A percentile compares a stretch with the other conserved stretches of the same genome.
These are phyloP conservation scores for Agrostemma githago DNA, from an alignment of 148 eudicot species.

Conservation along the genomic window DNA sequence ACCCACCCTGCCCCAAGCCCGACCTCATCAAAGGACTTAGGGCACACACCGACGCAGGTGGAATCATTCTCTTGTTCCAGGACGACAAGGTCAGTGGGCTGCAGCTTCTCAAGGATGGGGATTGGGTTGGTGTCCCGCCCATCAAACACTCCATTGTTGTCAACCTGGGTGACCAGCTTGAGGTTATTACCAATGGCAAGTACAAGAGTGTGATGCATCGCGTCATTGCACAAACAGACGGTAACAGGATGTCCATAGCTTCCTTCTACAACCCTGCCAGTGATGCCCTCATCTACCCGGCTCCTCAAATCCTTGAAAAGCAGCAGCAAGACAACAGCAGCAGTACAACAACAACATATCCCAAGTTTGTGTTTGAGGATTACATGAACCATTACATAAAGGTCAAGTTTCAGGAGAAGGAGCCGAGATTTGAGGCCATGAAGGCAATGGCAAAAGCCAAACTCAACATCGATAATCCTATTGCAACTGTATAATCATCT, in stretches of 20 bases:
- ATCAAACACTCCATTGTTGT: constrained; percentile 81
- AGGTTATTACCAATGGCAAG: constrained; percentile 90
- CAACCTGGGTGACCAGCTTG: constrained; percentile 91
- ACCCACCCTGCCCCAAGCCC: constrained; percentile 90
- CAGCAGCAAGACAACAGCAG: neutral
- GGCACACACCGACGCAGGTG: constrained; percentile 96
- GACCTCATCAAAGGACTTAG: constrained; percentile 85
- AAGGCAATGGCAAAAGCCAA: constrained; percentile 41
- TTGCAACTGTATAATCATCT: constrained; percentile 39
- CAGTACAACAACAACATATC: constrained; percentile 29
- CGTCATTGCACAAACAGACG: constrained; percentile 74
- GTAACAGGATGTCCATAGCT: constrained; percentile 82
- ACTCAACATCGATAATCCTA: constrained; percentile 36
- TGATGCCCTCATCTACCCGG: constrained; percentile 85
- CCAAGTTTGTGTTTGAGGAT: constrained; percentile 88
- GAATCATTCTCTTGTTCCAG: constrained; percentile 78
- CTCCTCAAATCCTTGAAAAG: constrained; percentile 52
- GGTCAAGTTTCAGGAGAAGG: constrained; percentile 84
- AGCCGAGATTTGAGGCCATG: constrained; percentile 84
- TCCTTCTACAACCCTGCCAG: constrained; percentile 97
- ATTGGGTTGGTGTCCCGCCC: constrained; percentile 93
- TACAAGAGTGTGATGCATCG: constrained; percentile 95
- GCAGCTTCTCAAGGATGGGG: constrained; percentile 77
- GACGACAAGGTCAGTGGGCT: constrained; percentile 86
- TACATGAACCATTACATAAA: constrained; percentile 84